phyloP scores from a whole-genome alignment of 257 asterid genomes.

The Solanum pimpinellifolium region DNA sequence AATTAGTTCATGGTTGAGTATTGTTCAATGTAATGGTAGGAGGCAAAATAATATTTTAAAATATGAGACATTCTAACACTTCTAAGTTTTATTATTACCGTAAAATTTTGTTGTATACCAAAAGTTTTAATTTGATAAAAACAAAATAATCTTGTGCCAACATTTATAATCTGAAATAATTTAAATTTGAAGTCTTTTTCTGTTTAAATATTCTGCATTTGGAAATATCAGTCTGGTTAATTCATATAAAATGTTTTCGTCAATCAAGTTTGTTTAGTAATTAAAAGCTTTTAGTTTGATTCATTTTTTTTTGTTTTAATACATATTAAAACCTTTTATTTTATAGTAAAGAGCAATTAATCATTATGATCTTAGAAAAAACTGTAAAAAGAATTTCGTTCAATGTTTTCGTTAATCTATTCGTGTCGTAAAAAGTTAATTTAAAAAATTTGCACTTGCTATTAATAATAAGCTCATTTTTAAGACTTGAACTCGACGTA shows the following conservation, averaged over 20 bases:
- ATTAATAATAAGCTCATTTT: not conserved
- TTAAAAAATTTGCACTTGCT: not conserved
- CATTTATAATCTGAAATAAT: not conserved
- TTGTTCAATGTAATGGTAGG: not conserved
- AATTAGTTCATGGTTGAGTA: not conserved
- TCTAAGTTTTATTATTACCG: no score
- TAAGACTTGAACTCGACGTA: not conserved
- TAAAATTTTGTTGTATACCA: not conserved
- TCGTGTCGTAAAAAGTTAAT: accelerated
- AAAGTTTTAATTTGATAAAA: not conserved
- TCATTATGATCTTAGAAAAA: not conserved
- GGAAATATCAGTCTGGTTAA: not conserved
- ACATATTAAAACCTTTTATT: not conserved
- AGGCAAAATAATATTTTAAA: not conserved
- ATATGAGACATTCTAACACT: not conserved
- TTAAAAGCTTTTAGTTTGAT: no score
- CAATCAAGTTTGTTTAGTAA: not conserved
- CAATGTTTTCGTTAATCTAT: not conserved
- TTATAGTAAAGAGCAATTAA: not conserved
- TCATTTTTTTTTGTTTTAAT: no score
- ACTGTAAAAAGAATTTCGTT: not conserved
- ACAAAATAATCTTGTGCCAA: not conserved
- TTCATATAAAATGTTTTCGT: no score
- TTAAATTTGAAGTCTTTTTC: not conserved
- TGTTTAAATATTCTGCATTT: not conserved